A percentile compares a stretch with the other conserved stretches of the same genome.
Evolutionary conservation across 1,139 yeast genomes (phyloP).

Genomic region (Hyphopichia burtonii): DNA sequence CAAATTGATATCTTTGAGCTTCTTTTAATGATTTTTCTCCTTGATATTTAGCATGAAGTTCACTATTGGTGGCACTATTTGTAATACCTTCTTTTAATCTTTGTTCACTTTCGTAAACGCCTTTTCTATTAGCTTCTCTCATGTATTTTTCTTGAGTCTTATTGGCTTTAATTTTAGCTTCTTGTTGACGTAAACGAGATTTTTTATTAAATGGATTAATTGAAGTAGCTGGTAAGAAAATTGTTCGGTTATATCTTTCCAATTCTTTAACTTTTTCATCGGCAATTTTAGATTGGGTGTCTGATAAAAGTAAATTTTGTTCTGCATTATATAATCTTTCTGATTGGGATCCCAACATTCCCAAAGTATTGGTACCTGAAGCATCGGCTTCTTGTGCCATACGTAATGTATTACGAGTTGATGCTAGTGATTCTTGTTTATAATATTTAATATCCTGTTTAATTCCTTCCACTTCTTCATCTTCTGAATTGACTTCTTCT

Average conservation of each 20-base stretch:
- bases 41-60: slow-evolving; percentile 47
- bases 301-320: slow-evolving; percentile 71
- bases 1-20: slow-evolving; percentile 51
- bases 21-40: slow-evolving; percentile 48
- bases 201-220: slow-evolving; percentile 86
- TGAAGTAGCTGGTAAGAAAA: slow-evolving; percentile 75
- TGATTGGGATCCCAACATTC: slow-evolving; percentile 90
- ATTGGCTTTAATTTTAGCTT: slow-evolving; percentile 65
- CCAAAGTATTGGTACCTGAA: slow-evolving; percentile 84
- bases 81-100: slow-evolving; percentile 44
- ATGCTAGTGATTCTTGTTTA: slow-evolving; percentile 82
- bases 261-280: slow-evolving; percentile 82
- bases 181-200: slow-evolving; percentile 72
- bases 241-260: slow-evolving; percentile 74
- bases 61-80: slow-evolving; percentile 36
- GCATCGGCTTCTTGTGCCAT: slow-evolving; percentile 93
- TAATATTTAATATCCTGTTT: slow-evolving; percentile 82
- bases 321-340: slow-evolving; percentile 82
- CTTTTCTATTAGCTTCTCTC: slow-evolving; percentile 41
- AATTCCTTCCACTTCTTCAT: slow-evolving; percentile 87
- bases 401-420: slow-evolving; percentile 81
- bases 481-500: slow-evolving; percentile 55
- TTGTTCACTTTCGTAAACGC: slow-evolving; percentile 48
- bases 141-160: slow-evolving; percentile 60
- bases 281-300: slow-evolving; percentile 79